Evolutionary conservation across 805 yeast genomes (phyloP), one percentile per base, ranked within the genome.

Genomic region (Candida coquimbonensis): DNA sequence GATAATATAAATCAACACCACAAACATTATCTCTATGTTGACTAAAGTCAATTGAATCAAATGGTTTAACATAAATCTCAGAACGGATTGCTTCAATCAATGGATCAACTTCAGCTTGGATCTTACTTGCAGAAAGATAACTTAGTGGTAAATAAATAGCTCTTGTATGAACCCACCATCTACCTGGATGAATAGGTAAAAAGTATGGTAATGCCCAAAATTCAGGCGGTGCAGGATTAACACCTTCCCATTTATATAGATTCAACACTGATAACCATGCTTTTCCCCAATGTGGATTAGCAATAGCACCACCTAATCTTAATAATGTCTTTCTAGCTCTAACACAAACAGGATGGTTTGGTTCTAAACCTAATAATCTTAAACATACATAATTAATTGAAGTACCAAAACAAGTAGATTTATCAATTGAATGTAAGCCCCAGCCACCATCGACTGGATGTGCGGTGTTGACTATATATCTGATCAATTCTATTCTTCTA

Each of bases 391-490:
- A 93, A 64, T 89, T 90, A 54, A 93, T 74, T 0, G 87, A 72
- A 2, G 99, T 93, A 6, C 99, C 99, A 62, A 90, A 90, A 53
- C 93, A 93, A 0, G 99, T 93, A 9, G 93, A 81, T 62, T 91
- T 93, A 61, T 93, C 99, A 43, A 79, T 81, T 5, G 89, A 78
- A 62, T 93, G 97, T 35, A 93, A 70, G 0, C 99, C 99, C 99
- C 99, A 93, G 2, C 99, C 99, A n/a, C 99, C 99, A 64, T 93
- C 99, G 1, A 90, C 96, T 0, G 97, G 97, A 61, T 93, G 96
- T 0, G 97, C 83, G 0, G 87, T 77, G 61, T 93, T 93, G n/a
- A 88, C 87, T 16, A 93, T 66, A 60, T 90, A 93, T 48, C 99
- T 73, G 26, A 85, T 78, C 59, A 93, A 65, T 64, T 93, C 99